Base-by-base conservation (phyloP, 495 filamentous ascomycete genomes). In the Cetradonia linearis region DNA sequence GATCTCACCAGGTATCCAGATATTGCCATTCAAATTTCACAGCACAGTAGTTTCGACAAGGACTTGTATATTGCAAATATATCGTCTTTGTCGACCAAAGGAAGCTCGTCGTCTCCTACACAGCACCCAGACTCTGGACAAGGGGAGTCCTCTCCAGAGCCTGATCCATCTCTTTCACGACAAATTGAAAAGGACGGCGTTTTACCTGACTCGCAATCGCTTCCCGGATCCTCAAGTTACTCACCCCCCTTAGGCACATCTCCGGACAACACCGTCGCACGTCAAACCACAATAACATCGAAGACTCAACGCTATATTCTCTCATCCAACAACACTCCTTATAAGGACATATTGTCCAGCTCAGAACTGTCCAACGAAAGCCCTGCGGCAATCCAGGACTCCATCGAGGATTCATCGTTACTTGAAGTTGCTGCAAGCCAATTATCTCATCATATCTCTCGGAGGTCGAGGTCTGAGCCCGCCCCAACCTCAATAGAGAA, bases 161-260 rank as follows among this genome's bases (percentile, higher is more conserved):
- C 48, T 42, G 56, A 56, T 16, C 31, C 11, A 30, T 9, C 8
- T 33, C 2, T 37, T 49, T 16, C 25, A 60, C 31, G 36, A 28
- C 31, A 42, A 58, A 28, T 44, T 30, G 31, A 23, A 18, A 27
- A 59, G 38, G 16, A 46, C 56, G 8, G 48, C n/a, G 50, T 64
- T 28, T 31, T 68, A 33, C 66, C 66, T 31, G 66, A 68, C 56
- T 66, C 66, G 20, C 66, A 68, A 54, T 53, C 66, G n/a, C 36
- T 55, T 44, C 44, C 62, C n/a, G 55, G 52, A 31, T 66, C 64
- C 25, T 68, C 61, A 11, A 64, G 48, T 56, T 62, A 62, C 50
- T 9, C 23, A 23, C 55, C 56, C 33, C 37, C 55, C 20, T 34
- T 56, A 47, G 56, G 42, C 62, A 36, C 62, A 47, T 49, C 44